Evolutionary conservation across 164 flowering plant genomes (phyloP).

Genomic region (Stephania japonica): DNA sequence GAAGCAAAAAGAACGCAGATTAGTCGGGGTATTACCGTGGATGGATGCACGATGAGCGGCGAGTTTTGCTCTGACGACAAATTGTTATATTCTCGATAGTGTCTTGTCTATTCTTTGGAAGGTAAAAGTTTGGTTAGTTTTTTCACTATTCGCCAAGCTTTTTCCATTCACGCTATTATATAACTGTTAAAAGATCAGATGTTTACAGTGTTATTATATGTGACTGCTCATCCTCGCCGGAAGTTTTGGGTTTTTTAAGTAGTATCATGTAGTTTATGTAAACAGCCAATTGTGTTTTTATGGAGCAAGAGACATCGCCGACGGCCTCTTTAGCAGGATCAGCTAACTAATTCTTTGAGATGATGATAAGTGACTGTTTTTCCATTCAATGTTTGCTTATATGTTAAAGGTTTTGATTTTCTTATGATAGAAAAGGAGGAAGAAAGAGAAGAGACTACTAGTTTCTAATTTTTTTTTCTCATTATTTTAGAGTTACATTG

Average conservation of each 20-base stretch:
- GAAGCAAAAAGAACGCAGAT: conserved; percentile 56
- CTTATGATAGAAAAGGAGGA: neutral
- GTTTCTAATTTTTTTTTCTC: too few relatives aligned
- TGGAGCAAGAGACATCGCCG: neutral
- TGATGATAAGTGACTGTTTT: neutral
- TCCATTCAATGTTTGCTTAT: neutral
- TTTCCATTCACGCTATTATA: neutral
- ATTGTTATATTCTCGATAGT: neutral
- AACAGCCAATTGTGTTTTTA: neutral
- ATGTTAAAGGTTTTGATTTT: neutral
- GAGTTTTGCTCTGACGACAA: neutral
- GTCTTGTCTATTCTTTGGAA: neutral
- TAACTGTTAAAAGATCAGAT: neutral
- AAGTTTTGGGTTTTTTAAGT: neutral
- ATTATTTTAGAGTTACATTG: too few relatives aligned
- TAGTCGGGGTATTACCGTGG: conserved; percentile 1
- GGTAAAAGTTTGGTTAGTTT: neutral
- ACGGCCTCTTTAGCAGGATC: too few relatives aligned
- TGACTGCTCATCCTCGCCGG: neutral
- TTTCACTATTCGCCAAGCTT: neutral
- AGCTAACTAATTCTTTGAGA: neutral
- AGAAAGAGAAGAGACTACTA: neutral
- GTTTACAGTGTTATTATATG: neutral
- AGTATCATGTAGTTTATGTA: neutral
- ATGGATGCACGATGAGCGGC: neutral